Conservation (phyloP, 2,329 filamentous ascomycete genomes). For the Colletotrichum eleusines region DNA sequence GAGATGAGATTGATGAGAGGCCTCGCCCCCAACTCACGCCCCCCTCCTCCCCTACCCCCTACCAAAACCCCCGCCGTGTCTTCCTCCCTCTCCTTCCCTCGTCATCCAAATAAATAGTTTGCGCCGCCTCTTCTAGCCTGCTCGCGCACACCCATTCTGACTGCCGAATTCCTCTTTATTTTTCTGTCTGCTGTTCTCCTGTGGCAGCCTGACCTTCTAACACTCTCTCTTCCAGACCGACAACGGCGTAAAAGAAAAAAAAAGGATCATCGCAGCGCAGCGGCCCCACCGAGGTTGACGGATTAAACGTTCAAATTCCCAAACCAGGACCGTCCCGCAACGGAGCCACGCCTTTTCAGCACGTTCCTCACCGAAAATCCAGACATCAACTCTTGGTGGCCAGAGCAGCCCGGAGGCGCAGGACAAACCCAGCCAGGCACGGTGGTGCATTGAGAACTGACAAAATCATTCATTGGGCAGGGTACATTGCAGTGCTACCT, state of each 20-base stretch:
- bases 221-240: background rate
- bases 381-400: too few relatives aligned
- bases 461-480: background rate
- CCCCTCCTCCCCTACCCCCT: background rate
- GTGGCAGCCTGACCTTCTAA: background rate
- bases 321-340: constrained; percentile 35
- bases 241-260: background rate
- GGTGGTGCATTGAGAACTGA: constrained; percentile 12
- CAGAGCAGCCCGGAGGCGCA: too few relatives aligned
- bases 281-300: constrained; percentile 27
- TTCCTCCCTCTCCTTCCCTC: background rate
- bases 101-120: constrained; percentile 37
- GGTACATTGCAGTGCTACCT: constrained; percentile 11
- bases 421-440: constrained; percentile 7
- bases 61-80: background rate
- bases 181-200: background rate
- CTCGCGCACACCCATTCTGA: constrained; percentile 19
- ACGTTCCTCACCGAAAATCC: constrained; percentile 38
- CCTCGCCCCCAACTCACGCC: constrained; percentile 20
- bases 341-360: constrained; percentile 33
- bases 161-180: background rate
- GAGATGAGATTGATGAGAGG: constrained; percentile 1
- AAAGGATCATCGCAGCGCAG: background rate
- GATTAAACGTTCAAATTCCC: constrained; percentile 2
- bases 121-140: constrained; percentile 38